Evolutionary conservation across 345 rosid species (phyloP).

Genomic region (Moricandia moricandioides): DNA sequence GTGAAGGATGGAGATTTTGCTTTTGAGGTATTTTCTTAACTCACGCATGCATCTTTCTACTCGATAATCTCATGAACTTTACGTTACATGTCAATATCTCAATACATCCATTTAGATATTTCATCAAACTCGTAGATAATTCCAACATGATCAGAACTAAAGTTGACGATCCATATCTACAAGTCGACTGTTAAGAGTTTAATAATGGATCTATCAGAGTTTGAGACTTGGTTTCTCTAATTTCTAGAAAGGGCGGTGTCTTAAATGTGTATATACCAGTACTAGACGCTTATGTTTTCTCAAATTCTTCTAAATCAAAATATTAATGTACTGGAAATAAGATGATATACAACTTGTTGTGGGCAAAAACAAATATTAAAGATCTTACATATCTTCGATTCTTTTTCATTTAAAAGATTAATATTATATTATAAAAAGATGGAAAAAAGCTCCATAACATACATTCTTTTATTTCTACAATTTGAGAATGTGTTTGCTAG

Average conservation of each 20-base stretch:
- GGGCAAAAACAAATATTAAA: conserved; percentile 11
- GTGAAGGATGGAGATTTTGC: conserved; percentile 18
- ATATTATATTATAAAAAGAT: conserved; percentile 7
- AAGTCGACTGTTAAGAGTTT: neutral
- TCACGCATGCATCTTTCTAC: conserved; percentile 30
- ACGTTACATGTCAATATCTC: conserved; percentile 34
- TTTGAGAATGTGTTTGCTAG: conserved; percentile 20
- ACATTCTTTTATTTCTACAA: conserved; percentile 9
- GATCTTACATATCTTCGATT: conserved; percentile 10
- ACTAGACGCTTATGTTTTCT: neutral
- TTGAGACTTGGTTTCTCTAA: neutral
- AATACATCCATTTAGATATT: conserved; percentile 21
- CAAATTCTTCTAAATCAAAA: neutral
- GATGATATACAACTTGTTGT: conserved; percentile 1
- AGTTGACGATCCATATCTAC: neutral
- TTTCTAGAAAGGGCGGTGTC: no score
- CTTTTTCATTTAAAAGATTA: conserved; percentile 9
- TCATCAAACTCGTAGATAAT: conserved; percentile 10
- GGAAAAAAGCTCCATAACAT: conserved; percentile 20
- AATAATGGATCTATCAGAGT: neutral
- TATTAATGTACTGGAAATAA: neutral
- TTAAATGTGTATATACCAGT: neutral
- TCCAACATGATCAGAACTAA: neutral
- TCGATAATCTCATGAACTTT: conserved; percentile 25
- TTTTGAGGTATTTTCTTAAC: conserved; percentile 33